Evolutionary conservation across 495 filamentous ascomycete genomes (phyloP), one percentile per base, ranked within the genome.

Genomic region (Penicillium coprophilum): DNA sequence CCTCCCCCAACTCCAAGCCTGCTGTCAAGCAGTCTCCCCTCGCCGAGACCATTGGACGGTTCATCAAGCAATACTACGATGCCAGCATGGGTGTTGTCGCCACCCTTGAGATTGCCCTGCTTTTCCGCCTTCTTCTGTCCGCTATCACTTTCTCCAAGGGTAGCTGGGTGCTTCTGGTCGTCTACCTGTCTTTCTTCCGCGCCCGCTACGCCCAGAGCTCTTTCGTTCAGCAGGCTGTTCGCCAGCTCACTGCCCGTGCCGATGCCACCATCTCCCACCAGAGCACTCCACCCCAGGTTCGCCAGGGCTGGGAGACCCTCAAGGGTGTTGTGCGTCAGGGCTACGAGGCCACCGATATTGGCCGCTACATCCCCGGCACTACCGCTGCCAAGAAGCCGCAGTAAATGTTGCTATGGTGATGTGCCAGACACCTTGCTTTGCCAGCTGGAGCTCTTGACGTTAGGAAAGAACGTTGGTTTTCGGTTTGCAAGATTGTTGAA

Each of bases 1-100:
- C 73, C 49, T 82, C 84, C 49, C 72, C 75, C 9, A 65, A 56
- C 59, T 67, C 71, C 53, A 86, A 85, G 68, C 77, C 85, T 19
- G 80, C 81, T 53, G 77, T 77, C 63, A 83, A 83, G 68, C 77
- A 84, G 57, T 87, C 86, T 63, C 79, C 87, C 31, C 66, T 90
- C 23, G 84, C 88, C 15, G 91, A 97, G 52, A 83, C 78, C 56
- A 96, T 98, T 69, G 91, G 90, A 47, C 77, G 78, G 57, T 98
- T 98, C 68, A 92, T 98, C 71, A 98, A 97, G 84, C 85, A 92
- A 69, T 96, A 97, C 80, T 97, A 97, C 67, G 95, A 97, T 70
- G 74, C 82, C 45, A 86, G 87, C 62, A 94, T 94, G 90, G 87
- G 86, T 58, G 80, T 93, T 30, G 90, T 94, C 30, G 84, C 89